A percentile compares a stretch with the other conserved stretches of the same genome.
Conservation (phyloP, 192 early-diverging fungal genomes). For the Haplosporangium gracile region DNA sequence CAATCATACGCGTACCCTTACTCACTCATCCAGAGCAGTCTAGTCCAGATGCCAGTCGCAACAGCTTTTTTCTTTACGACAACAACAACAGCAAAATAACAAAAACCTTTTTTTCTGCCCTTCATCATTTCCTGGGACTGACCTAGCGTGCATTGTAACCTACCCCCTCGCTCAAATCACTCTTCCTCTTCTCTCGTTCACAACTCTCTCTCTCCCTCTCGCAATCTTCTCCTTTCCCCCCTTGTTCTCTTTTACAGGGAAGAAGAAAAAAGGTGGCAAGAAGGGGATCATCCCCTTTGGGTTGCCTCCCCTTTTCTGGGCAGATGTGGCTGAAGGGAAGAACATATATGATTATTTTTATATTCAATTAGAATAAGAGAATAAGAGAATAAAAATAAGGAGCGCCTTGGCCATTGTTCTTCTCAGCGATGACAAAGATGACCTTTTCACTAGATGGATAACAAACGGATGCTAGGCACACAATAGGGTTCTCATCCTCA, state of each 20-base stretch:
- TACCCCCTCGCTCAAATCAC: background rate
- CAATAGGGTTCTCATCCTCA: background rate
- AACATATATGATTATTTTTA: background rate
- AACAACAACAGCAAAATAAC: background rate
- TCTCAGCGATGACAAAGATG: background rate
- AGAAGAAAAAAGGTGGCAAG: background rate
- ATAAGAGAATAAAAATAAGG: background rate
- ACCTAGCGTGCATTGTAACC: conserved; percentile 9
- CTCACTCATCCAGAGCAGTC: background rate
- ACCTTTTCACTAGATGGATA: background rate
- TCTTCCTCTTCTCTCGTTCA: background rate
- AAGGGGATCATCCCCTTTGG: background rate
- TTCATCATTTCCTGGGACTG: background rate
- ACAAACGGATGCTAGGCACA: background rate
- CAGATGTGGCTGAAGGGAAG: background rate
- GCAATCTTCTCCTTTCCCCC: background rate
- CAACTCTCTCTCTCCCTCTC: background rate
- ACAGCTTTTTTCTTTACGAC: background rate
- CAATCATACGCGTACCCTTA: too few relatives aligned
- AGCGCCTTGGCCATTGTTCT: background rate
- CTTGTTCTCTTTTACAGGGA: background rate
- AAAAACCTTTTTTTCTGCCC: background rate
- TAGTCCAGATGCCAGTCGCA: background rate
- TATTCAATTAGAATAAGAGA: background rate
- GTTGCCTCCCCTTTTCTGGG: background rate